Percentiles rank a stretch among this genome's conserved stretches.
Evolutionary conservation across 2,329 filamentous ascomycete species (phyloP).

Genomic region (Pseudogymnoascus sp.): DNA sequence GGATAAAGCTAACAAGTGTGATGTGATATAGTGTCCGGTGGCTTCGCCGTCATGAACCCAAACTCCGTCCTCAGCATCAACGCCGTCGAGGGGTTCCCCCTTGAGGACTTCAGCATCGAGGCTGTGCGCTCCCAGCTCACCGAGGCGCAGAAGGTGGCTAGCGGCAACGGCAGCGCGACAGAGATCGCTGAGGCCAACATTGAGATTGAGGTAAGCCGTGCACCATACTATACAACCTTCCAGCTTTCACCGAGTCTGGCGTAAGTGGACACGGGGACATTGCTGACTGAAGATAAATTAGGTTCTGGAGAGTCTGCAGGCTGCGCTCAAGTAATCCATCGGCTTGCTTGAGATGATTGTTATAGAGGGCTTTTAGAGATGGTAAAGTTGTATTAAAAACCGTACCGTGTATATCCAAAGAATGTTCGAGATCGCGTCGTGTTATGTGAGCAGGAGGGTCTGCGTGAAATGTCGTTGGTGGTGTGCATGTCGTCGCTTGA

Average conservation of each 20-base stretch:
- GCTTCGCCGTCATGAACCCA: conserved; percentile 94
- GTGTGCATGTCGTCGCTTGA: background rate
- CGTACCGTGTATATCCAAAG: conserved; percentile 37
- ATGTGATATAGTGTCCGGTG: conserved; percentile 71
- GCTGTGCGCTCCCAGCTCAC: conserved; percentile 82
- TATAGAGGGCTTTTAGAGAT: background rate
- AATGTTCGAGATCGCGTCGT: background rate
- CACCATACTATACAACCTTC: conserved; percentile 26
- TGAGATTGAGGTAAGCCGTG: conserved; percentile 72
- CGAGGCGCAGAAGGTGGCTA: conserved; percentile 92
- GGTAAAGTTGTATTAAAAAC: conserved; percentile 26
- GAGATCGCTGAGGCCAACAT: conserved; percentile 99
- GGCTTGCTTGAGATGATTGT: conserved; percentile 26
- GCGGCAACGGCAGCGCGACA: conserved; percentile 85
- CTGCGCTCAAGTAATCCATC: conserved; percentile 63
- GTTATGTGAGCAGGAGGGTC: background rate
- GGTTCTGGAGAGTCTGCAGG: conserved; percentile 79
- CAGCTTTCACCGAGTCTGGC: no score
- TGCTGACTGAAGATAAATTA: conserved; percentile 35
- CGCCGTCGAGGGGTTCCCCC: conserved; percentile 85
- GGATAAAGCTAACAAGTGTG: conserved; percentile 10
- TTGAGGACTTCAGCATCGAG: conserved; percentile 94
- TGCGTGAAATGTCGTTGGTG: background rate
- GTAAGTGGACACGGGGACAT: background rate
- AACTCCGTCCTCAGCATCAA: conserved; percentile 95